Percentiles rank a stretch among this genome's conserved stretches.
These are phyloP conservation scores for Fusarium brevicatenulatum DNA, from an alignment of 2,329 filamentous ascomycete genomes.

Conservation along the genomic window DNA sequence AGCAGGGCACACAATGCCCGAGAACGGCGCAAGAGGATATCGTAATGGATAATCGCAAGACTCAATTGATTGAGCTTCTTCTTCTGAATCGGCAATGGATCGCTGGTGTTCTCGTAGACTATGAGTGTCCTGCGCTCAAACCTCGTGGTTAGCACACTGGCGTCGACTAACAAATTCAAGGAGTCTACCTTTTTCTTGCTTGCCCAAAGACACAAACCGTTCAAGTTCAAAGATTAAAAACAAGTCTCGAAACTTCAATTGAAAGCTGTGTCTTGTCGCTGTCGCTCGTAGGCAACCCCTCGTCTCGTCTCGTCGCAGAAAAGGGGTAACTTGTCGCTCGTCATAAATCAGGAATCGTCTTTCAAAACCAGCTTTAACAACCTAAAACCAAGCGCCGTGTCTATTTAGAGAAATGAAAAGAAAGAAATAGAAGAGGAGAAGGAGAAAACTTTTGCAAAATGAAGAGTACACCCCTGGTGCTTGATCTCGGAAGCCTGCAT, in stretches of 20 bases:
- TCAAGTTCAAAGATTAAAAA: rapidly evolving
- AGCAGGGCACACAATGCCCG: neutral
- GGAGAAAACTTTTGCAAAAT: neutral
- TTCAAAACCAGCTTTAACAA: neutral
- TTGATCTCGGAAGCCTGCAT: slow-evolving; percentile 6
- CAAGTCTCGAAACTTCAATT: rapidly evolving
- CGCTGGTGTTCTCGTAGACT: neutral
- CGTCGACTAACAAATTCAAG: neutral
- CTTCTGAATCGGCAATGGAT: neutral
- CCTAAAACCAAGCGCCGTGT: rapidly evolving
- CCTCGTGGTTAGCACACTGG: neutral
- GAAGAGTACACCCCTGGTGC: neutral
- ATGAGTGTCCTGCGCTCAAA: neutral
- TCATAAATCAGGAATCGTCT: neutral
- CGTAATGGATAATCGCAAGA: rapidly evolving
- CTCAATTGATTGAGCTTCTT: too few species aligned
- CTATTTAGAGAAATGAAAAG: neutral
- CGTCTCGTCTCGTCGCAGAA: neutral
- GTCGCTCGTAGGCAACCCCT: neutral
- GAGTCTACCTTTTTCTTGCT: neutral
- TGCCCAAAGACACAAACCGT: neutral
- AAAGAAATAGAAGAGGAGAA: neutral
- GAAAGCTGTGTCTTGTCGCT: neutral
- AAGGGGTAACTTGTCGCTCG: neutral
- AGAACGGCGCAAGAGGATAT: neutral